phyloP scores from a whole-genome alignment of 805 yeast species.

The Wickerhamiella occidentalis region DNA sequence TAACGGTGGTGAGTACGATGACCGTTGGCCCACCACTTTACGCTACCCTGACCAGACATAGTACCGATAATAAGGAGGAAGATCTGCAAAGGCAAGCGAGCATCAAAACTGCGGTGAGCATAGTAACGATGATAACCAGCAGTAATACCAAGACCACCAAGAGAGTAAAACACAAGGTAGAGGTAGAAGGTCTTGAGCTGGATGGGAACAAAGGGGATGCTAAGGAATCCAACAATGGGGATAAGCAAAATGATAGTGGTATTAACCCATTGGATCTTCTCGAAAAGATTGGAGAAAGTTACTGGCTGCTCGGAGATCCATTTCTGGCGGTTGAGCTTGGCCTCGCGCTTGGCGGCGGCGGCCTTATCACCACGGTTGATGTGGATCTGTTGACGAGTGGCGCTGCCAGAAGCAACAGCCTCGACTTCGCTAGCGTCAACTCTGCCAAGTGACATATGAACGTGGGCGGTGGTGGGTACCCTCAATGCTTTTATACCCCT shows the following conservation, averaged over 20 bases:
- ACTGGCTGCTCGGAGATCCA: conserved; percentile 65
- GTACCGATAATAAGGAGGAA: conserved; percentile 50
- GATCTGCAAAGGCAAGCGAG: conserved; percentile 35
- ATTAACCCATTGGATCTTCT: conserved; percentile 68
- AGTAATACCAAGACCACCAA: conserved; percentile 61
- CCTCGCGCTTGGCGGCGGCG: conserved; percentile 16
- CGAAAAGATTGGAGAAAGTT: conserved; percentile 60
- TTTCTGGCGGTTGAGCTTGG: conserved; percentile 20
- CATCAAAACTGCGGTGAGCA: conserved; percentile 49
- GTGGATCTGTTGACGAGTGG: conserved; percentile 20
- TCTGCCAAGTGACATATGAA: conserved; percentile 19
- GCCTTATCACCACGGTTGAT: conserved; percentile 23
- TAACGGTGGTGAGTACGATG: conserved; percentile 87
- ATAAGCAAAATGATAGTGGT: conserved; percentile 41
- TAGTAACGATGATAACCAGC: conserved; percentile 75
- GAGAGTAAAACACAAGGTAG: conserved; percentile 41
- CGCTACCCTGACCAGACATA: conserved; percentile 65
- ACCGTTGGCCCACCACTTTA: conserved; percentile 65
- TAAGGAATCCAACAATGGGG: conserved; percentile 40
- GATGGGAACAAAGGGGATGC: conserved; percentile 36
- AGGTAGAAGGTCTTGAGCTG: conserved; percentile 41
- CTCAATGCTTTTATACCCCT: not conserved
- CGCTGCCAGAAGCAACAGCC: conserved; percentile 28
- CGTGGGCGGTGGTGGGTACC: not conserved
- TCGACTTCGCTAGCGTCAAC: conserved; percentile 26